A percentile compares a stretch with the other conserved stretches of the same genome.
Evolutionary conservation across 2,329 filamentous ascomycete genomes (phyloP).

Genomic region (Ploettnerulaceae sp.): DNA sequence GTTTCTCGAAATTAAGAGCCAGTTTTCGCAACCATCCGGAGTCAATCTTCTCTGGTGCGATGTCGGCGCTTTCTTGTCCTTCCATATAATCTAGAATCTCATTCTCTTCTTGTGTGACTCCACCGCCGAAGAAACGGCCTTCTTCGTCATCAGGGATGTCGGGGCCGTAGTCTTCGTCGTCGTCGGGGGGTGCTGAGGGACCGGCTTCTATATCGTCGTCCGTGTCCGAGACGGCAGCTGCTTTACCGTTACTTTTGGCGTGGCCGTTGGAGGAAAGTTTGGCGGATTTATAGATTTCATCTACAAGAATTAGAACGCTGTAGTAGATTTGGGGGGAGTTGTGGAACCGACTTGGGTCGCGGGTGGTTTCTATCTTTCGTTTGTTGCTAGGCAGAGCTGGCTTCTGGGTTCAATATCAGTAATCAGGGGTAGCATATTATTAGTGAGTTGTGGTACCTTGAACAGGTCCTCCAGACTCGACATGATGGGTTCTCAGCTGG

Average conservation of each 20-base stretch:
- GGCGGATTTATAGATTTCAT: conserved; percentile 59
- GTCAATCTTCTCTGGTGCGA: conserved; percentile 71
- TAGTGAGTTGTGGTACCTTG: not conserved
- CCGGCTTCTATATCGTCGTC: conserved; percentile 43
- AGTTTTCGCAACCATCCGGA: conserved; percentile 75
- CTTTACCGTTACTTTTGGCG: conserved; percentile 35
- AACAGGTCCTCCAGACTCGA: conserved; percentile 11
- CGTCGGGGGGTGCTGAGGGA: conserved; percentile 48
- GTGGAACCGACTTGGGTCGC: conserved; percentile 54
- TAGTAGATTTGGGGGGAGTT: conserved; percentile 1
- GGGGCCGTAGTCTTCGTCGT: conserved; percentile 51
- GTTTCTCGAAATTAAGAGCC: conserved; percentile 81
- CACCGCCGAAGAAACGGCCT: conserved; percentile 91
- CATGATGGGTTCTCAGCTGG: conserved; percentile 5
- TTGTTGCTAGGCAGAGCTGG: conserved; percentile 44
- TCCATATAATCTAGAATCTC: conserved; percentile 88
- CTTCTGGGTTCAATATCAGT: conserved; percentile 24
- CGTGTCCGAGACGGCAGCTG: conserved; percentile 34
- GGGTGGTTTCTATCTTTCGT: conserved; percentile 57
- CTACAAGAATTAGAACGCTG: conserved; percentile 35
- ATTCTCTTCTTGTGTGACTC: conserved; percentile 74
- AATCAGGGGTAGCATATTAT: not conserved
- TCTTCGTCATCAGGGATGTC: conserved; percentile 71
- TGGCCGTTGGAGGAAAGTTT: conserved; percentile 44
- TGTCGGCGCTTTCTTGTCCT: conserved; percentile 46